Evolutionary conservation across 2,329 filamentous ascomycete genomes (phyloP).

Genomic region (Corynespora cassiicola): DNA sequence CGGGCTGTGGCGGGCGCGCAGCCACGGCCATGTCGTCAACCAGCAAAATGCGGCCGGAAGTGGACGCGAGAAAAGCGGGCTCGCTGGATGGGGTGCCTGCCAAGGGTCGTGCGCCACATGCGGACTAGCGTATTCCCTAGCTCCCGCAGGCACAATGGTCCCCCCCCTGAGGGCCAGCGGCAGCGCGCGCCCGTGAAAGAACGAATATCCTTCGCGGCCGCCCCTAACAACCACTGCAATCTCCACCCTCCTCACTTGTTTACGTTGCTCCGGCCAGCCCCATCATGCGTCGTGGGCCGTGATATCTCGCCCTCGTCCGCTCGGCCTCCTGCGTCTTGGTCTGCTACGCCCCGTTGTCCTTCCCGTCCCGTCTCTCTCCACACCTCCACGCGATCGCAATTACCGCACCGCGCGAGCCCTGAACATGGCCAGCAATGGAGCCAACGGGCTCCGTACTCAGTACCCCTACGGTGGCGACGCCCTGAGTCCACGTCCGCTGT

Average conservation of each 20-base stretch:
- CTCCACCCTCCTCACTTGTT: too few relatives aligned
- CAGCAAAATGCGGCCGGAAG: too few relatives aligned
- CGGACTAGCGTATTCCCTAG: too few relatives aligned
- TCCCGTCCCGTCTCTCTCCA: slow-evolving; percentile 24
- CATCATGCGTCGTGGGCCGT: slow-evolving; percentile 36
- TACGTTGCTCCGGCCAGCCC: slow-evolving; percentile 19
- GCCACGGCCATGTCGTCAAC: too few relatives aligned
- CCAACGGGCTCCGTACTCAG: slow-evolving; percentile 43
- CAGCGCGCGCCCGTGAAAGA: slow-evolving; percentile 5
- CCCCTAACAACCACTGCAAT: slow-evolving; percentile 3
- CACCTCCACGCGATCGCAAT: slow-evolving; percentile 25
- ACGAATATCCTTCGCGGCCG: neutral
- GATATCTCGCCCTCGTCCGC: slow-evolving; percentile 29
- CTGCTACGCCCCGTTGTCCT: slow-evolving; percentile 21
- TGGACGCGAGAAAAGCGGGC: too few relatives aligned
- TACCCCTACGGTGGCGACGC: slow-evolving; percentile 38
- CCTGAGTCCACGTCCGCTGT: slow-evolving; percentile 40
- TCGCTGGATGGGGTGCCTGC: too few relatives aligned
- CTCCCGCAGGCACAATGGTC: too few relatives aligned
- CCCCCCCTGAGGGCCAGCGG: too few relatives aligned
- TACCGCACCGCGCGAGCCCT: slow-evolving; percentile 7
- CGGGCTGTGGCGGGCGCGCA: too few relatives aligned
- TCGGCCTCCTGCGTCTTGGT: slow-evolving; percentile 30
- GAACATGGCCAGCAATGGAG: slow-evolving; percentile 39
- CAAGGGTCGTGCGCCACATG: too few relatives aligned